Conservation (phyloP, 768 basidiomycete species). For the Trametopsis cervina region DNA sequence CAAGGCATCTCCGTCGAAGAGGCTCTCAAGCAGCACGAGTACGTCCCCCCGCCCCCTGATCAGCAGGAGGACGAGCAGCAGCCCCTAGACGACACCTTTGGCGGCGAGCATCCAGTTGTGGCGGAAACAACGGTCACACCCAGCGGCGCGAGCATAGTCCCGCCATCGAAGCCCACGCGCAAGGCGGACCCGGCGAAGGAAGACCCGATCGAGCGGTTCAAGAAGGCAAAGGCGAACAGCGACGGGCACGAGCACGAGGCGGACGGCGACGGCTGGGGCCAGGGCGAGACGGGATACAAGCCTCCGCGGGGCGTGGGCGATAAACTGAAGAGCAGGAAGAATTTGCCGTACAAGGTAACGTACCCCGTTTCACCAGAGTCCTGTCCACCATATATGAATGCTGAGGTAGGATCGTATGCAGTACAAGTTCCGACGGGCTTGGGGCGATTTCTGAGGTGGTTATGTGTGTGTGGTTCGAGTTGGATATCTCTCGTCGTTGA, state of each 20-base stretch:
- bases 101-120: conserved; percentile 35
- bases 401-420: conserved; percentile 56
- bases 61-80: conserved; percentile 3
- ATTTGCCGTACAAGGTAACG: conserved; percentile 83
- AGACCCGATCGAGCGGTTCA: conserved; percentile 59
- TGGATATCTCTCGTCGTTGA: too few relatives aligned
- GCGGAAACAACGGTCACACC: conserved; percentile 13
- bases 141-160: background rate
- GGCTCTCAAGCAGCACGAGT: conserved; percentile 48
- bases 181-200: conserved; percentile 59
- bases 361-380: background rate
- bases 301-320: conserved; percentile 34
- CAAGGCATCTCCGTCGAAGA: conserved; percentile 80
- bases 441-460: conserved; percentile 88
- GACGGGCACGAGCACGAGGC: conserved; percentile 1
- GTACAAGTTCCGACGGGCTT: conserved; percentile 86
- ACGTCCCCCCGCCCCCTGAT: conserved; percentile 16
- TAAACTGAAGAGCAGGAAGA: conserved; percentile 73
- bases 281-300: conserved; percentile 21
- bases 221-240: conserved; percentile 43
- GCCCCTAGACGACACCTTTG: conserved; percentile 11
- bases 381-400: conserved; percentile 22
- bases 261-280: conserved; percentile 47
- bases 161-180: conserved; percentile 46
- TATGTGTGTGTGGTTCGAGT: too few relatives aligned